Evolutionary conservation across 108 stramenopile genomes (phyloP).

Genomic region (Schizochytrium sp.): DNA sequence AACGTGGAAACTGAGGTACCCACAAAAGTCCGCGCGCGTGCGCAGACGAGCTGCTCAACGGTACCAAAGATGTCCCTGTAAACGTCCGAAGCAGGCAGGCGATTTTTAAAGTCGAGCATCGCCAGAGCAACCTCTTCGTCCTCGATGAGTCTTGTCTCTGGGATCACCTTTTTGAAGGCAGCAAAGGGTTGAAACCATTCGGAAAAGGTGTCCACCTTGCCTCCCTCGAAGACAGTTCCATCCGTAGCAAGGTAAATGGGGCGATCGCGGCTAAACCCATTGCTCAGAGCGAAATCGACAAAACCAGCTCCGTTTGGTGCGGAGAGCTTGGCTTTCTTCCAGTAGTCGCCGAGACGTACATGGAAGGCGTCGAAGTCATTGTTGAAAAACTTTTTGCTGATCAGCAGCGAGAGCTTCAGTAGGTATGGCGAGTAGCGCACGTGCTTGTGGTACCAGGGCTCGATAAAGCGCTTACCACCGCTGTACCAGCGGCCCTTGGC

Average conservation of each 20-base stretch:
- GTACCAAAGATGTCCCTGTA: neutral
- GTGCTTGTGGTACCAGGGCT: neutral
- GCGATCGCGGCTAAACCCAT: neutral
- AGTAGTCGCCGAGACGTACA: slow-evolving; percentile 9
- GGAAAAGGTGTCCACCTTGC: neutral
- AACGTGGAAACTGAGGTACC: neutral
- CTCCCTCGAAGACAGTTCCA: neutral
- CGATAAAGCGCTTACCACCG: neutral
- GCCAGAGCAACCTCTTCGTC: neutral
- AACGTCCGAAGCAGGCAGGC: neutral
- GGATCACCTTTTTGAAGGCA: neutral
- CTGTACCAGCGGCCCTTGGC: neutral
- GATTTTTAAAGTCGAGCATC: neutral
- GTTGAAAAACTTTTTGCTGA: neutral
- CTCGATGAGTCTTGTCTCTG: neutral
- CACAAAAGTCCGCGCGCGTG: neutral
- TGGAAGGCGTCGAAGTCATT: neutral
- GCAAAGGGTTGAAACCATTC: neutral
- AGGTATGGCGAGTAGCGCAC: slow-evolving; percentile 10
- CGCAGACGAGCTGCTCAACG: slow-evolving; percentile 6
- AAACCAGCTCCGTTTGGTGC: neutral
- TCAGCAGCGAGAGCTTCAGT: neutral
- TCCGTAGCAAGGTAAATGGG: slow-evolving; percentile 8
- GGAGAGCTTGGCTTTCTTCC: slow-evolving; percentile 7
- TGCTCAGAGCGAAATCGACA: neutral